Evolutionary conservation across 2,329 filamentous ascomycete genomes (phyloP), one percentile per base, ranked within the genome.

Genomic region (Zymoseptoria crescenta): DNA sequence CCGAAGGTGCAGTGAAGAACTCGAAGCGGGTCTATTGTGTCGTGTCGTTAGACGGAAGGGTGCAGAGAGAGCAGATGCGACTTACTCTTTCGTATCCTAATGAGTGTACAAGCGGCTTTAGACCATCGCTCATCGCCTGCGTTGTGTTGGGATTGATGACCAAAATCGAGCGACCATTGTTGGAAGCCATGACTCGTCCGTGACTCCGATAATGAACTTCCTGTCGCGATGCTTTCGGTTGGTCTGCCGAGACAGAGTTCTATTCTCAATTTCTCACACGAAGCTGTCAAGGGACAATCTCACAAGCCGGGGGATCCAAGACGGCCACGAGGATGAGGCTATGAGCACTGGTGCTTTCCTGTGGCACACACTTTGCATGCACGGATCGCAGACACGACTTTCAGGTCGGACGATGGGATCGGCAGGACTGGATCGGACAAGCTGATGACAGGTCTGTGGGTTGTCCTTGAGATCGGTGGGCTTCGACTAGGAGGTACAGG

Each of bases 141-240:
- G 86, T 90, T 2, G 87, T 91, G 75, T 94, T 94, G 35, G 89
- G 89, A 69, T 94, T 93, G 67, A 93, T 80, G 61, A 93, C 77
- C 49, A 93, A 79, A 62, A 92, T 84, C 2, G 74, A 75, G 54
- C 72, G 66, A 29, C 56, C 35, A 50, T 60, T 59, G 20, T 53
- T 52, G 21, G 57, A 49, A 27, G 51, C 56, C 59, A 62, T 64
- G 35, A 16, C 35, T 45, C 24, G 35, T 45, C 3, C 7, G 10
- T 45, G 13, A 45, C 13, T n/a, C 35, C 35, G 13, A 16, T 45
- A 45, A 16, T 45, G 35, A 16, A 13, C 16, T 16, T 16, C 16
- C 35, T 13, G 35, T 16, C n/a, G 16, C 16, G 35, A 45, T 5
- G 13, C 35, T 13, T 45, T 45, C 35, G 16, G 35, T 45, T n/a